Conservation (phyloP, 768 basidiomycete species). For the Neoboletus magnificus region DNA sequence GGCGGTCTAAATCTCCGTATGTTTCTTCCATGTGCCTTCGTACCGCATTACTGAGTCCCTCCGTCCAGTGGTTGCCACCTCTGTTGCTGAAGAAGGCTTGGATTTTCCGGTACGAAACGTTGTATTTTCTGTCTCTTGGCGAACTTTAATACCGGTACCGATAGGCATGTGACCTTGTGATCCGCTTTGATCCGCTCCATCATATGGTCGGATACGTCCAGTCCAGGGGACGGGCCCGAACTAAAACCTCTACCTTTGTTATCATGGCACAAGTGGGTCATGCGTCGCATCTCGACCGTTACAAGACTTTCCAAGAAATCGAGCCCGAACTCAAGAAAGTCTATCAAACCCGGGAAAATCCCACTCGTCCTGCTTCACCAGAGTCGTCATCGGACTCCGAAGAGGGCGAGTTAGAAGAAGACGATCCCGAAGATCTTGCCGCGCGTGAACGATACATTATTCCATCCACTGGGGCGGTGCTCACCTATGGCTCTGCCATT, state of each 20-base stretch:
- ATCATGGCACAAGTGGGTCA: constrained; percentile 74
- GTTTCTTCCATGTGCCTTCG: constrained; percentile 24
- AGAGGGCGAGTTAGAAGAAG: constrained; percentile 40
- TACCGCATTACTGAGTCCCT: not conserved
- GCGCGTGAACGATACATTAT: constrained; percentile 74
- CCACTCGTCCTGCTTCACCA: constrained; percentile 28
- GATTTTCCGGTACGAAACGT: constrained; percentile 68
- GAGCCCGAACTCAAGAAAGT: constrained; percentile 64
- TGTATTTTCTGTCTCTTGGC: not conserved
- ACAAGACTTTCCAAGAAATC: constrained; percentile 52
- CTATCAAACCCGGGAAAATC: constrained; percentile 52
- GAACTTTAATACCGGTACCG: not conserved
- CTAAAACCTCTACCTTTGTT: constrained; percentile 70
- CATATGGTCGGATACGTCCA: constrained; percentile 89
- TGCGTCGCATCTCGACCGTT: constrained; percentile 51
- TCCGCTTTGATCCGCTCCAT: constrained; percentile 79
- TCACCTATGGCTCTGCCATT: constrained; percentile 77
- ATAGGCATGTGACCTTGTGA: constrained; percentile 82
- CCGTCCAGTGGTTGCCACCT: constrained; percentile 68
- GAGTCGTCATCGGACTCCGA: constrained; percentile 26
- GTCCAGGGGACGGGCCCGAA: constrained; percentile 82
- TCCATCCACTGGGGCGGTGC: constrained; percentile 66
- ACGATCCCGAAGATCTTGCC: constrained; percentile 54
- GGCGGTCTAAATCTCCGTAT: constrained; percentile 65
- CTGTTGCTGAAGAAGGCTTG: constrained; percentile 89